phyloP scores from a whole-genome alignment of 2,329 filamentous ascomycete genomes.

The Ophiostoma perfectum region DNA sequence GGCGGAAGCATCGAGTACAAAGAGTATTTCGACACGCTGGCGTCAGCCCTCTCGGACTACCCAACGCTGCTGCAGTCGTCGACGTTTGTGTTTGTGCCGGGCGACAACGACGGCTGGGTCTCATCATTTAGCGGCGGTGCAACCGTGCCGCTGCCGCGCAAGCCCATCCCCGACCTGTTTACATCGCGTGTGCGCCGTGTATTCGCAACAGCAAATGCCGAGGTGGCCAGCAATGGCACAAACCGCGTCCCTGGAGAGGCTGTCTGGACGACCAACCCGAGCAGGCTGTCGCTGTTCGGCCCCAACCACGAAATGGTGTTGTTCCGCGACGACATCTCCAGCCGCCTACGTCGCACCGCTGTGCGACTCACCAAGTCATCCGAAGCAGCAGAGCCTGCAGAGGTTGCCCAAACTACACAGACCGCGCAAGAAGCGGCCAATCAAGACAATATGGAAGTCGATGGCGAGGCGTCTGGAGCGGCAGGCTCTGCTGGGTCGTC shows the following conservation, averaged over 20 bases:
- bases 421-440: background rate
- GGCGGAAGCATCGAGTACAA: constrained; percentile 93
- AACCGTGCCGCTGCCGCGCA: constrained; percentile 62
- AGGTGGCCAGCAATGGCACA: constrained; percentile 39
- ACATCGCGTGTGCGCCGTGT: constrained; percentile 78
- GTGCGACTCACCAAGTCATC: constrained; percentile 52
- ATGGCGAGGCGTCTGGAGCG: constrained; percentile 30
- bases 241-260: constrained; percentile 55
- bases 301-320: constrained; percentile 81
- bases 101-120: constrained; percentile 96
- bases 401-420: constrained; percentile 29
- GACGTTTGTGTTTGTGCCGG: constrained; percentile 88
- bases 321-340: constrained; percentile 79
- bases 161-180: constrained; percentile 78
- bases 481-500: background rate
- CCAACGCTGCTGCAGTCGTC: constrained; percentile 70
- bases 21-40: constrained; percentile 86
- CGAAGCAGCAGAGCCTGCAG: constrained; percentile 21
- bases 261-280: constrained; percentile 85
- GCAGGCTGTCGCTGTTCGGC: constrained; percentile 76
- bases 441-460: constrained; percentile 38
- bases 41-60: constrained; percentile 76
- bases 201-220: constrained; percentile 72
- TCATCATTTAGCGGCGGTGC: constrained; percentile 77
- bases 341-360: constrained; percentile 69